These are phyloP conservation scores for Quercus mongolica DNA, from an alignment of 306 rosid species.

Conservation along the genomic window DNA sequence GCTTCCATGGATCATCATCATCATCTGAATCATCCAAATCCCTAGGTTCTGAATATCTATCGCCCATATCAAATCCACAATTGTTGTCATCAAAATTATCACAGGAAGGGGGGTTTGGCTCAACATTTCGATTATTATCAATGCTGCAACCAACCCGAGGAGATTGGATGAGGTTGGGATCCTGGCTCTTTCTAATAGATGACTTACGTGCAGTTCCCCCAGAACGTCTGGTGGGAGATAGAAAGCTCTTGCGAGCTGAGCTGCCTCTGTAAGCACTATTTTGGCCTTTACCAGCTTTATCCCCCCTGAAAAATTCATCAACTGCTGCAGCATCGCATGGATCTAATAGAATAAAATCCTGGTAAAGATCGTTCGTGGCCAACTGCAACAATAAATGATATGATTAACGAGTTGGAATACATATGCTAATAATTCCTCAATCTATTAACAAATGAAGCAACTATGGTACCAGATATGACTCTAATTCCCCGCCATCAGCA, in stretches of 20 bases:
- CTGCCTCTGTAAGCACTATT: conserved; percentile 48
- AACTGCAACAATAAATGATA: conserved; percentile 48
- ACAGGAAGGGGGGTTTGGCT: conserved; percentile 42
- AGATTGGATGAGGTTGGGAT: conserved; percentile 38
- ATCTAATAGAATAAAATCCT: conserved; percentile 82
- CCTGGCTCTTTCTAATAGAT: conserved; percentile 47
- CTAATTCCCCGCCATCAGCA: conserved; percentile 89
- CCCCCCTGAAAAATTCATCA: conserved; percentile 53
- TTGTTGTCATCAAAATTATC: conserved; percentile 33
- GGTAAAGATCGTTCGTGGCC: conserved; percentile 74
- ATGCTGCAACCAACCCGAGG: conserved; percentile 32
- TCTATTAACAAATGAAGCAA: conserved; percentile 26
- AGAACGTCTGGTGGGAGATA: conserved; percentile 55
- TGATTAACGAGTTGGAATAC: conserved; percentile 13
- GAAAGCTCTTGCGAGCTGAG: conserved; percentile 50
- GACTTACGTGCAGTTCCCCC: conserved; percentile 60
- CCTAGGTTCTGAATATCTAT: conserved; percentile 47
- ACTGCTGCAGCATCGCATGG: conserved; percentile 68
- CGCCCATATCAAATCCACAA: conserved; percentile 48
- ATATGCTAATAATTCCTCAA: not conserved
- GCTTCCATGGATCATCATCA: conserved; percentile 86
- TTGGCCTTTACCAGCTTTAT: conserved; percentile 37
- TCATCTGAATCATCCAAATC: conserved; percentile 53
- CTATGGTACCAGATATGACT: conserved; percentile 76
- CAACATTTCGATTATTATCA: conserved; percentile 33